Conservation (phyloP, 257 asterid genomes). For the Nicotiana knightiana region DNA sequence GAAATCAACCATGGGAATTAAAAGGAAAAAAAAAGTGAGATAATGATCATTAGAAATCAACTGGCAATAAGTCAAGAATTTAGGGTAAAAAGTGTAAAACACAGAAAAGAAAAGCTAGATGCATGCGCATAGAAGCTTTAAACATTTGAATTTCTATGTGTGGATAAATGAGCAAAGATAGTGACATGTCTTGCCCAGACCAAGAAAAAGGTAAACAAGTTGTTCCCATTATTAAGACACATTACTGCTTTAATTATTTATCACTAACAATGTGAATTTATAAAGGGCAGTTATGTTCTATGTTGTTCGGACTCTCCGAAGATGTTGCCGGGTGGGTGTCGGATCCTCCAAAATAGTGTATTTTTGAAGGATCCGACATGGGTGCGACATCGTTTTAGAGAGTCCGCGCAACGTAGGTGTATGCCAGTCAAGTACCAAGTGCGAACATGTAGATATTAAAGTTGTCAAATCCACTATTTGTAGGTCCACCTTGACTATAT, state of each 20-base stretch:
- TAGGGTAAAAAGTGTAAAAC: constrained; percentile 8
- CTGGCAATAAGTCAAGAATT: constrained; percentile 7
- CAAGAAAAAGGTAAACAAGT: neutral
- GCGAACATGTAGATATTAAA: neutral
- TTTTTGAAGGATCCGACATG: no score
- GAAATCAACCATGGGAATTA: constrained; percentile 17
- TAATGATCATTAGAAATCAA: neutral
- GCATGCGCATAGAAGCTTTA: constrained; percentile 1
- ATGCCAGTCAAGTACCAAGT: neutral
- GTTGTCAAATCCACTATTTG: neutral
- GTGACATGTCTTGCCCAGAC: neutral
- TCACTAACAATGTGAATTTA: neutral
- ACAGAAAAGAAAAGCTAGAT: neutral
- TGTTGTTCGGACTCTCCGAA: no score
- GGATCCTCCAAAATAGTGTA: no score
- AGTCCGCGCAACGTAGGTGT: neutral
- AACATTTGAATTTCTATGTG: constrained; percentile 1
- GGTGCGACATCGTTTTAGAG: no score
- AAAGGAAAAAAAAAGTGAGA: constrained; percentile 20
- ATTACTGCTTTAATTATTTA: no score
- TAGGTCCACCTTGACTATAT: neutral
- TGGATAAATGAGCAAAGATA: neutral
- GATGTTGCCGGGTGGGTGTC: no score
- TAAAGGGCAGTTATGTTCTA: neutral
- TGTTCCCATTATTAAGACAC: neutral